These are phyloP conservation scores for Nematocida sp. DNA, from an alignment of 371 early-diverging fungal species.

Conservation along the genomic window DNA sequence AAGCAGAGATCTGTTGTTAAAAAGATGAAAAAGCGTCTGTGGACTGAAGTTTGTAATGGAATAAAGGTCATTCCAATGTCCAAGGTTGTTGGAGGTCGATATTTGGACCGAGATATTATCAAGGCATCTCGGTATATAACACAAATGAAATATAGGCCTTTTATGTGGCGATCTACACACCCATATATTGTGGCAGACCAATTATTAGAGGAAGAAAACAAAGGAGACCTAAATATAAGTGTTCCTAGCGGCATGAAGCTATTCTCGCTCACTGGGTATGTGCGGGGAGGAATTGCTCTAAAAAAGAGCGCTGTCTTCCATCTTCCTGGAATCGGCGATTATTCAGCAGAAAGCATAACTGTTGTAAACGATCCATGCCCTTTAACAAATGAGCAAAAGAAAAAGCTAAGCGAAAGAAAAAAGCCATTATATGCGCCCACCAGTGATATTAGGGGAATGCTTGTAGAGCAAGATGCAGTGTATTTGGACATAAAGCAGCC, in stretches of 20 bases:
- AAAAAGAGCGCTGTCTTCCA: constrained; percentile 41
- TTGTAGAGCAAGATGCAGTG: constrained; percentile 28
- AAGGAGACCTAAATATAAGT: not conserved
- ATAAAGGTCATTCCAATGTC: constrained; percentile 62
- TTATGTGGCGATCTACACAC: constrained; percentile 66
- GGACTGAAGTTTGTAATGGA: constrained; percentile 63
- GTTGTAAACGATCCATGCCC: constrained; percentile 55
- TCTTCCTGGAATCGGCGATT: constrained; percentile 58
- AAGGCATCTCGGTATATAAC: constrained; percentile 54
- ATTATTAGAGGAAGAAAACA: constrained; percentile 27
- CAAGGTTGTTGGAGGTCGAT: constrained; percentile 47
- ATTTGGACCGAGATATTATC: constrained; percentile 48
- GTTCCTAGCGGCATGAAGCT: constrained; percentile 1
- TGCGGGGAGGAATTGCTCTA: constrained; percentile 46
- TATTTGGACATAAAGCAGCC: constrained; percentile 30
- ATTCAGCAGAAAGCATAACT: constrained; percentile 15
- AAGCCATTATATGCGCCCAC: constrained; percentile 54
- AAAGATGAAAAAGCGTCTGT: constrained; percentile 63
- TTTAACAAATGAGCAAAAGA: constrained; percentile 27
- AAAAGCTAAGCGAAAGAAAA: constrained; percentile 55
- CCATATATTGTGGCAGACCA: constrained; percentile 67
- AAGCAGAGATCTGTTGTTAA: constrained; percentile 49
- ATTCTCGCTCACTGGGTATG: constrained; percentile 53
- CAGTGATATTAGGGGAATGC: constrained; percentile 48
- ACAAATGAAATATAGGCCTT: constrained; percentile 66